Conservation (phyloP, 1,139 yeast species). For the Sugiyamaella neomexicana region DNA sequence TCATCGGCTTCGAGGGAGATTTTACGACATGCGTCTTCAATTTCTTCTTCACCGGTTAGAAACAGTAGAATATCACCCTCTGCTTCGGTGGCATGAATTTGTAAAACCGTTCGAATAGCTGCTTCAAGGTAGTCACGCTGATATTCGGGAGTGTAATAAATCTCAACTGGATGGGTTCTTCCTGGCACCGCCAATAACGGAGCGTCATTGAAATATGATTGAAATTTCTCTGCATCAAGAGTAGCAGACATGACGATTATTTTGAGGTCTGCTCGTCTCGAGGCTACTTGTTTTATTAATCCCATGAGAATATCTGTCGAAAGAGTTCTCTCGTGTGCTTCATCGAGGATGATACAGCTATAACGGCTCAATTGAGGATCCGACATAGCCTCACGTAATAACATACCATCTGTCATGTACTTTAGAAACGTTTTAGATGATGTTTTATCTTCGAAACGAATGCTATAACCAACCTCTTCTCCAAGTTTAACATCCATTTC, state of each 20-base stretch:
- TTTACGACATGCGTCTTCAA: slow-evolving; percentile 94
- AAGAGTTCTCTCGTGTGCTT: slow-evolving; percentile 96
- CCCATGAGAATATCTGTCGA: slow-evolving; percentile 98
- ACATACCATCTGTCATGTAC: slow-evolving; percentile 99
- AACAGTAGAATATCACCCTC: slow-evolving; percentile 89
- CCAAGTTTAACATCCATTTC: slow-evolving; percentile 93
- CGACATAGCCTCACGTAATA: slow-evolving; percentile 95
- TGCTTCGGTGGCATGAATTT: slow-evolving; percentile 94
- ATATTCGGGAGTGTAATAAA: slow-evolving; percentile 93
- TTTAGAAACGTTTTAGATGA: slow-evolving; percentile 71
- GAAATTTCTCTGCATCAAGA: slow-evolving; percentile 94
- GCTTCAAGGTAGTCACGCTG: slow-evolving; percentile 94
- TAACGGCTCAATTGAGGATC: slow-evolving; percentile 80
- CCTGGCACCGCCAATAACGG: slow-evolving; percentile 97
- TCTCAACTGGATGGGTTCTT: slow-evolving; percentile 95
- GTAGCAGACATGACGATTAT: slow-evolving; percentile 97
- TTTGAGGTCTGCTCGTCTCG: slow-evolving; percentile 82
- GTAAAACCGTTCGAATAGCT: slow-evolving; percentile 90
- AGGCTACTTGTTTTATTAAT: slow-evolving; percentile 74
- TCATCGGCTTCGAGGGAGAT: slow-evolving; percentile 86
- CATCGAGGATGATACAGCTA: slow-evolving; percentile 91
- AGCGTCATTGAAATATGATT: slow-evolving; percentile 82
- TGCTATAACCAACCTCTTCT: slow-evolving; percentile 88
- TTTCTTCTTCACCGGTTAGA: slow-evolving; percentile 97
- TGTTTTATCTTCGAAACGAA: slow-evolving; percentile 91